These are phyloP conservation scores for Aspergillus caelatus DNA, from an alignment of 2,329 filamentous ascomycete species.

Conservation along the genomic window DNA sequence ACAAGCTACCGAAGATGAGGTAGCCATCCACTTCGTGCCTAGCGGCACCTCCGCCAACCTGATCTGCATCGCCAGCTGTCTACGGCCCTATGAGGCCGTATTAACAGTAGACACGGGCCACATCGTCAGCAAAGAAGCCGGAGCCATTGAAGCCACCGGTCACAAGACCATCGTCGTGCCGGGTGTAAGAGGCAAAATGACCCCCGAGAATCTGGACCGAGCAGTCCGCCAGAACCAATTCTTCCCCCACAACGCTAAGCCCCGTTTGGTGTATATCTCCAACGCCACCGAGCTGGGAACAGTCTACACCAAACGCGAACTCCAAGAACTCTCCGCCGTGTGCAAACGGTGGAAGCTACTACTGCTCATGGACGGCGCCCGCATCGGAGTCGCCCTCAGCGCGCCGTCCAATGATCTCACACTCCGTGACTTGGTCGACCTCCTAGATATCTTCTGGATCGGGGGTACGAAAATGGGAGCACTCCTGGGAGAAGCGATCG, in stretches of 20 bases:
- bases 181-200: conserved; percentile 53
- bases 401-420: conserved; percentile 49
- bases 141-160: conserved; percentile 55
- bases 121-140: conserved; percentile 54
- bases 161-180: conserved; percentile 57
- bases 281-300: conserved; percentile 57
- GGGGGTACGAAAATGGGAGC: conserved; percentile 58
- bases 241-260: conserved; percentile 57
- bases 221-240: conserved; percentile 54
- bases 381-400: conserved; percentile 49
- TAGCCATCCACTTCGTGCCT: conserved; percentile 55
- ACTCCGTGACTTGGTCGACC: conserved; percentile 48
- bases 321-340: conserved; percentile 45
- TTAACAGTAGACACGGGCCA: conserved; percentile 55
- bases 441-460: conserved; percentile 59
- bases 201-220: conserved; percentile 44
- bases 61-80: conserved; percentile 55
- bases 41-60: conserved; percentile 57
- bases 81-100: conserved; percentile 55
- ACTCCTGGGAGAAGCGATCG: conserved; percentile 54
- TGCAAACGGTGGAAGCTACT: conserved; percentile 49
- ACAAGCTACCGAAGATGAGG: conserved; percentile 37
- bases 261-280: conserved; percentile 55
- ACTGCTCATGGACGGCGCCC: conserved; percentile 54
- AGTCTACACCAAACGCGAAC: conserved; percentile 49